Percentiles rank a stretch among this genome's conserved stretches.
These are phyloP conservation scores for Leucocoprinus sp. DNA, from an alignment of 768 basidiomycete species.

Conservation along the genomic window DNA sequence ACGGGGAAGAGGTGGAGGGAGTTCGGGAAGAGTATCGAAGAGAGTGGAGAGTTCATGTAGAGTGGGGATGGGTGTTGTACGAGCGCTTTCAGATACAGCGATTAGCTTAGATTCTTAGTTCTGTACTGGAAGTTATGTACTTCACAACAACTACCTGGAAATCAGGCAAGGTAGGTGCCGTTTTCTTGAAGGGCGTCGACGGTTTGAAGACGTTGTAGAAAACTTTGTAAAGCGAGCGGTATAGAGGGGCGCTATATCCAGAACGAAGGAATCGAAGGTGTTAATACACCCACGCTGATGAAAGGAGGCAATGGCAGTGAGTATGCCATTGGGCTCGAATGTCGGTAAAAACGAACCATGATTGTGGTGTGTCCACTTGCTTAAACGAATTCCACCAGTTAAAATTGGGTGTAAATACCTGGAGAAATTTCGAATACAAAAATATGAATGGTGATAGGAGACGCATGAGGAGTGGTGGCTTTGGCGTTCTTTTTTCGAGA, in stretches of 20 bases:
- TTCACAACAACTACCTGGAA: constrained; percentile 83
- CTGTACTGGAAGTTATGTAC: constrained; percentile 28
- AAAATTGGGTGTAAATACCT: constrained; percentile 26
- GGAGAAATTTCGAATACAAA: constrained; percentile 24
- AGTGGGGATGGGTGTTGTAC: constrained; percentile 75
- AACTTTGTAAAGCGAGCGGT: constrained; percentile 58
- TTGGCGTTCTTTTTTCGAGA: constrained; percentile 11
- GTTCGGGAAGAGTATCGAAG: constrained; percentile 63
- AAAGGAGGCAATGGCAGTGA: not conserved
- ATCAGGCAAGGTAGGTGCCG: constrained; percentile 69
- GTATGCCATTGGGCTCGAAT: not conserved
- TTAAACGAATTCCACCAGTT: constrained; percentile 61
- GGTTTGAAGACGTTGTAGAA: constrained; percentile 95
- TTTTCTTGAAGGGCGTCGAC: constrained; percentile 74
- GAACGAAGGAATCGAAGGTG: constrained; percentile 67
- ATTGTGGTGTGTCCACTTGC: constrained; percentile 41
- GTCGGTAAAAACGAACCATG: constrained; percentile 34
- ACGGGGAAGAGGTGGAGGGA: constrained; percentile 51
- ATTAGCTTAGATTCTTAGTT: not conserved
- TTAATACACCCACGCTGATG: constrained; percentile 61
- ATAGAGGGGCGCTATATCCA: constrained; percentile 47
- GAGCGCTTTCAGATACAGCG: constrained; percentile 67
- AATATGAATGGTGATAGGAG: constrained; percentile 26
- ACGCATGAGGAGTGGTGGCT: constrained; percentile 24
- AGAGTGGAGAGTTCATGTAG: constrained; percentile 68